Evolutionary conservation across 345 rosid species (phyloP), one percentile per base, ranked within the genome.

Genomic region (Salix brachista): DNA sequence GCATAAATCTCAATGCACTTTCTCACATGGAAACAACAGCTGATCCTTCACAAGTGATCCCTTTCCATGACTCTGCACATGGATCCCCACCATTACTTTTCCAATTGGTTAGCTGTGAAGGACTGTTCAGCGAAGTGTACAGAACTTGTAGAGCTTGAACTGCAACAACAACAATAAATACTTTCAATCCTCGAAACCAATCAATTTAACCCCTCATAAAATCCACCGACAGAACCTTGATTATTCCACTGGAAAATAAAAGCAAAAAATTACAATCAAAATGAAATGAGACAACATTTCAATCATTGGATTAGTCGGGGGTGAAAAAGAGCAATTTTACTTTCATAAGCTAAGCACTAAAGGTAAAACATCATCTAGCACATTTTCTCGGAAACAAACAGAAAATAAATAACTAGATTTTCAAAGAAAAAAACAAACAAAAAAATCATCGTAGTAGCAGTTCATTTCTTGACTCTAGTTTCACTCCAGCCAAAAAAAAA

Each of bases 61-160:
- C 99, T 87, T 85, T 90, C 99, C 99, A 96, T 70, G 98, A 88
- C 83, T 94, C 98, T 72, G 82, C 84, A 80, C 99, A 96, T n/a
- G 98, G 99, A 89, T 96, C 99, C 21, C 92, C 94, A 42, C 92
- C 94, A 23, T 70, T 81, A 81, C 67, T 87, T 70, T 88, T 92
- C 99, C 99, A 96, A 84, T 86, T 92, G 67, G 94, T 94, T 44
- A 96, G 86, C 89, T 91, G 89, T n/a, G 90, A 84, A 79, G 99
- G 88, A 76, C 89, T 88, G 80, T 91, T 91, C 65, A 96, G 79
- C 72, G 99, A 86, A 83, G 90, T 86, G 82, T 88, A 96, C 78
- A 94, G 13, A 50, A 89, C 90, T 80, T 92, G 99, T 80, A 96
- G 88, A n/a, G 90, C 97, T 89, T 87, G 93, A 82, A 86, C 99